phyloP scores from a whole-genome alignment of 805 yeast genomes.

The Zygosaccharomyces bailii region DNA sequence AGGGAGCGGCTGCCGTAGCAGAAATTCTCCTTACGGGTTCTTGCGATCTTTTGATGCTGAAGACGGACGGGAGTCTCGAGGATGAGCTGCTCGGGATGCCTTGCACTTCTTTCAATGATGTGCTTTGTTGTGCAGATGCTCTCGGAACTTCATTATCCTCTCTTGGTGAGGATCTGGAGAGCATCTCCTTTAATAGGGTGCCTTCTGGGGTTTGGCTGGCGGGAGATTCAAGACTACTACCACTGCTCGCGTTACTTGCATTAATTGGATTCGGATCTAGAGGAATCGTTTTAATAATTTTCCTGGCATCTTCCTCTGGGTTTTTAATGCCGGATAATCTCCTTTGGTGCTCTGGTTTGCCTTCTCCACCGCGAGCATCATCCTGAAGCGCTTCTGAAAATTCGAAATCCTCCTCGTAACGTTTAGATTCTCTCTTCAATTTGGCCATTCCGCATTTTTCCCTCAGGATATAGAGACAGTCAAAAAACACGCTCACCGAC shows the following conservation, averaged over 20 bases:
- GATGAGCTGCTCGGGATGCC: constrained; percentile 1
- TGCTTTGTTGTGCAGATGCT: background rate
- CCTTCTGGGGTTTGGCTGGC: constrained; percentile 20
- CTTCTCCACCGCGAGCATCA: constrained; percentile 16
- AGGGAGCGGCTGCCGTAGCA: background rate
- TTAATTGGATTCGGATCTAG: constrained; percentile 77
- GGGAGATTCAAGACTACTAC: constrained; percentile 20
- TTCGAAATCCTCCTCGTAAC: constrained; percentile 27
- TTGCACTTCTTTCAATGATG: constrained; percentile 4
- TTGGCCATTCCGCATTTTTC: constrained; percentile 86
- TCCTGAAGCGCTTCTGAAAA: constrained; percentile 38
- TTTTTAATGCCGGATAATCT: constrained; percentile 53
- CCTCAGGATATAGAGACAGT: constrained; percentile 77
- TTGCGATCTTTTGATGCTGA: constrained; percentile 5
- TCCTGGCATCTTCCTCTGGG: constrained; percentile 70
- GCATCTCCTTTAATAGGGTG: constrained; percentile 19
- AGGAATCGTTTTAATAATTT: constrained; percentile 73
- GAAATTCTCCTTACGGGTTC: constrained; percentile 2
- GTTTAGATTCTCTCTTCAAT: constrained; percentile 39
- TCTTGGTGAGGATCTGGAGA: constrained; percentile 21
- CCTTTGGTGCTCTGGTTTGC: constrained; percentile 40
- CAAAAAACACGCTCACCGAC: constrained; percentile 92
- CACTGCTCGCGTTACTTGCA: constrained; percentile 24
- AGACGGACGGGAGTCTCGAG: constrained; percentile 8
- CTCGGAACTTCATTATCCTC: constrained; percentile 8